Percentiles rank a stretch among this genome's conserved stretches.
Evolutionary conservation across 805 yeast genomes (phyloP).

Genomic region (Pichia eremophila): DNA sequence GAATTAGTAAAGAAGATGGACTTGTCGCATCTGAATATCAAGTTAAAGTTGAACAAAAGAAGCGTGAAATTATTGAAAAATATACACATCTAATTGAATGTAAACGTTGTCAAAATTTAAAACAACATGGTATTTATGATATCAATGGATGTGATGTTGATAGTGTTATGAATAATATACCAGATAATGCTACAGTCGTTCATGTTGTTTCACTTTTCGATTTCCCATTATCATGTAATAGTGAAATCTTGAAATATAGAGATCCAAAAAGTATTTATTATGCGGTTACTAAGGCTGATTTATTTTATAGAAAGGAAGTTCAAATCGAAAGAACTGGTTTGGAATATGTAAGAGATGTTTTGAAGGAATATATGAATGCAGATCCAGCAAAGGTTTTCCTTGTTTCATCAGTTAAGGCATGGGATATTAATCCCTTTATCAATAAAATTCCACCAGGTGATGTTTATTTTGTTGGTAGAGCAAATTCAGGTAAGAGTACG

Average conservation of each 20-base stretch:
- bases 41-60: conserved; percentile 1
- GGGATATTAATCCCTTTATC: conserved; percentile 40
- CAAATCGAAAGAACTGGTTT: conserved; percentile 18
- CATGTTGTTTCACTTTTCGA: conserved; percentile 61
- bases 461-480: conserved; percentile 51
- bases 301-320: conserved; percentile 21
- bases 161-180: conserved; percentile 30
- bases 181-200: conserved; percentile 37
- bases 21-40: background rate
- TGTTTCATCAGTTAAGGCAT: conserved; percentile 41
- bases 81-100: background rate
- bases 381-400: conserved; percentile 31
- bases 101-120: conserved; percentile 3
- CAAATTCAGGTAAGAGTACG: conserved; percentile 65
- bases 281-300: conserved; percentile 33
- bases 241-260: conserved; percentile 26
- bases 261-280: conserved; percentile 30
- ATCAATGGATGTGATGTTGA: conserved; percentile 13
- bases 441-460: conserved; percentile 28
- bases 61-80: background rate
- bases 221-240: conserved; percentile 55
- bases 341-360: conserved; percentile 25
- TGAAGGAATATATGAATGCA: conserved; percentile 23
- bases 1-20: background rate
- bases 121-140: conserved; percentile 4